Percentiles rank a stretch among this genome's conserved stretches.
phyloP scores from a whole-genome alignment of 1,284 basidiomycete species.

The Rhodotorula mucilaginosa region DNA sequence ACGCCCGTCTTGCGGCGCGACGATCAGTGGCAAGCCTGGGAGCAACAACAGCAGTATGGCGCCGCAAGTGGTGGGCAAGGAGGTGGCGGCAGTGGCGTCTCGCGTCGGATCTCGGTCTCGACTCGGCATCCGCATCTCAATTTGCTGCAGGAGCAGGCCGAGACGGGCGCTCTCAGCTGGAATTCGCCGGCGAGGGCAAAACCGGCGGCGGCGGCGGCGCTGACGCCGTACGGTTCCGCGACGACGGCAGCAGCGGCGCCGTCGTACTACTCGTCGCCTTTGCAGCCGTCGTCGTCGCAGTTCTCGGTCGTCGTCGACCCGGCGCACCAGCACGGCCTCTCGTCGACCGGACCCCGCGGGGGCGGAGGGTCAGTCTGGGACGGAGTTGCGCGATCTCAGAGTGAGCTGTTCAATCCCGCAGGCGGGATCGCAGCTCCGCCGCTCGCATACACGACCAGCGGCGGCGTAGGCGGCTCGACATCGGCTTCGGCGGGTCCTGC shows the following conservation, averaged over 20 bases:
- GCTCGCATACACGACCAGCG: slow-evolving; percentile 19
- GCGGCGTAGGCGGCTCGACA: not conserved
- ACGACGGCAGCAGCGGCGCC: not conserved
- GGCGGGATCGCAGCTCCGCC: slow-evolving; percentile 21
- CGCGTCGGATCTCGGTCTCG: slow-evolving; percentile 68
- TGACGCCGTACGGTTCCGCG: not conserved
- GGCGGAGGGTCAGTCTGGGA: not conserved
- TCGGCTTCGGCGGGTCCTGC: not conserved
- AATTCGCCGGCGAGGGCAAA: slow-evolving; percentile 50
- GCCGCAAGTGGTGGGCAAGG: not conserved
- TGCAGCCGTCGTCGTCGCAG: slow-evolving; percentile 11
- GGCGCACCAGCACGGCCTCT: not conserved
- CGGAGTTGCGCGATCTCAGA: not conserved
- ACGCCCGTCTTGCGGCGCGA: slow-evolving; percentile 38
- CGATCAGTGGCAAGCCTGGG: slow-evolving; percentile 41
- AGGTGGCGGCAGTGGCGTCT: slow-evolving; percentile 4
- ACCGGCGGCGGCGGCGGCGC: not conserved
- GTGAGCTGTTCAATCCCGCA: slow-evolving; percentile 19
- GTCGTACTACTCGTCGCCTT: slow-evolving; percentile 27
- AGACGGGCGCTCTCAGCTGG: slow-evolving; percentile 49
- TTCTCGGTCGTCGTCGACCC: slow-evolving; percentile 40
- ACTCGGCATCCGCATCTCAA: slow-evolving; percentile 83
- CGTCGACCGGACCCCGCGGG: not conserved
- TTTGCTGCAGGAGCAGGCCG: slow-evolving; percentile 72
- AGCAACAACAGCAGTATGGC: slow-evolving; percentile 17